Evolutionary conservation across 2,329 filamentous ascomycete species (phyloP).

Genomic region (Penicillium sp.): DNA sequence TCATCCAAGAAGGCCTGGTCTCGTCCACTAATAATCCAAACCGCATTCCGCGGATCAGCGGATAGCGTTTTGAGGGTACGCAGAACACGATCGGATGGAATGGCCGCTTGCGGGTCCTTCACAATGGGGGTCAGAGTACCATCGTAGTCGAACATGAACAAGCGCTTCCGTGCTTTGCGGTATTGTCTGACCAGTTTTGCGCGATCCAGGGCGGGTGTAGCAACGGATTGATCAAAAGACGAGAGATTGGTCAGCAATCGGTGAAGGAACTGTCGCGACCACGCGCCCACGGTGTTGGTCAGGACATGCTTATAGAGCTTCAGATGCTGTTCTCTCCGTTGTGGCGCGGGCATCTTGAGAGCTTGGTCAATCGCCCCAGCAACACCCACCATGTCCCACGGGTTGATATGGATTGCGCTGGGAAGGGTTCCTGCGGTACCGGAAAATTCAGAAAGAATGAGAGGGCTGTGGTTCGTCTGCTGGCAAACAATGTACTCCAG

Average conservation of each 20-base stretch:
- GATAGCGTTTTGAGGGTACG: slow-evolving; percentile 77
- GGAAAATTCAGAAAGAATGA: slow-evolving; percentile 96
- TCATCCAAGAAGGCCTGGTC: slow-evolving; percentile 89
- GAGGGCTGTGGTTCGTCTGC: slow-evolving; percentile 77
- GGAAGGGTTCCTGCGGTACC: slow-evolving; percentile 84
- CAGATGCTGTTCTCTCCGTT: slow-evolving; percentile 68
- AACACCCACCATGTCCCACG: slow-evolving; percentile 85
- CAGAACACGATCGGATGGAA: slow-evolving; percentile 81
- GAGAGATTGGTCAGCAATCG: slow-evolving; percentile 78
- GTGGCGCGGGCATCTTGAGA: slow-evolving; percentile 69
- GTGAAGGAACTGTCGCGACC: slow-evolving; percentile 78
- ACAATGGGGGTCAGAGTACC: slow-evolving; percentile 96
- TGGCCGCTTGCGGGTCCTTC: slow-evolving; percentile 81
- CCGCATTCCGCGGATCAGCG: slow-evolving; percentile 75
- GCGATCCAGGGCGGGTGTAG: slow-evolving; percentile 80
- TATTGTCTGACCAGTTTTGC: slow-evolving; percentile 72
- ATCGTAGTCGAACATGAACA: slow-evolving; percentile 99
- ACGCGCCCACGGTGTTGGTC: slow-evolving; percentile 79
- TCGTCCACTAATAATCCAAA: slow-evolving; percentile 98
- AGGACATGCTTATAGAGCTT: slow-evolving; percentile 82
- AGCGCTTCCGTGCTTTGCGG: slow-evolving; percentile 69
- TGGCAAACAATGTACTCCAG: slow-evolving; percentile 94
- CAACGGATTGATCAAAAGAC: slow-evolving; percentile 70
- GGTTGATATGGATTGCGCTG: slow-evolving; percentile 93
- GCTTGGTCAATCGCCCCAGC: slow-evolving; percentile 80